These are phyloP conservation scores for Calonectria hongkongensis DNA, from an alignment of 2,329 filamentous ascomycete species.

Conservation along the genomic window DNA sequence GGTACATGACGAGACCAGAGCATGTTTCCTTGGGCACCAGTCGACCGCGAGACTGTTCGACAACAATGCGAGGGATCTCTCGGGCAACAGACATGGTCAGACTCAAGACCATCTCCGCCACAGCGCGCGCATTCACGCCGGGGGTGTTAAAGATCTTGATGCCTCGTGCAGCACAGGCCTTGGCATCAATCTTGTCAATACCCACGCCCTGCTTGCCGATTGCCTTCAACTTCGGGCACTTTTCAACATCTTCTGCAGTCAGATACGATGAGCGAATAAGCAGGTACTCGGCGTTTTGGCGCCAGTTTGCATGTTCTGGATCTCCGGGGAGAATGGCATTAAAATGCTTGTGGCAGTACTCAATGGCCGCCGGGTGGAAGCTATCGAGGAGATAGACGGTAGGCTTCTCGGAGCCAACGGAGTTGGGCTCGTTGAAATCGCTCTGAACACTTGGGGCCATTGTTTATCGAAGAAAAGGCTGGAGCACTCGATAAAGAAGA, in stretches of 20 bases:
- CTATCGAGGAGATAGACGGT: constrained; percentile 64
- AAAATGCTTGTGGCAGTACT: constrained; percentile 61
- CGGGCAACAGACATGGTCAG: constrained; percentile 61
- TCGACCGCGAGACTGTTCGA: constrained; percentile 55
- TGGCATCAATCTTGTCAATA: constrained; percentile 66
- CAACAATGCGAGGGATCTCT: constrained; percentile 56
- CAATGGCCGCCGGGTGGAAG: constrained; percentile 61
- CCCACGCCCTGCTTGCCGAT: constrained; percentile 69
- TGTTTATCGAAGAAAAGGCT: neutral
- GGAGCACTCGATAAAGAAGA: too few species aligned
- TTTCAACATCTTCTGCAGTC: constrained; percentile 61
- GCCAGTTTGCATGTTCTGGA: constrained; percentile 61
- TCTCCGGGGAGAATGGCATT: constrained; percentile 61
- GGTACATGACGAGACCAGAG: constrained; percentile 60
- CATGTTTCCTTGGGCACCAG: constrained; percentile 63
- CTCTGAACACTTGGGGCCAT: constrained; percentile 20
- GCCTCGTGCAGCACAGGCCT: constrained; percentile 60
- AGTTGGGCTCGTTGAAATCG: constrained; percentile 3
- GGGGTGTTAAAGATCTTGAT: constrained; percentile 69
- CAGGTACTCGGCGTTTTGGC: constrained; percentile 62
- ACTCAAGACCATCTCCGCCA: constrained; percentile 62
- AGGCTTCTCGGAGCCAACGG: constrained; percentile 51
- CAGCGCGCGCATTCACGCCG: constrained; percentile 65
- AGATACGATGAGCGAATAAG: constrained; percentile 62
- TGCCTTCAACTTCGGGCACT: constrained; percentile 61